Evolutionary conservation across 208 protist genomes (phyloP), one percentile per base, ranked within the genome.

Genomic region (Leishmania tropica): DNA sequence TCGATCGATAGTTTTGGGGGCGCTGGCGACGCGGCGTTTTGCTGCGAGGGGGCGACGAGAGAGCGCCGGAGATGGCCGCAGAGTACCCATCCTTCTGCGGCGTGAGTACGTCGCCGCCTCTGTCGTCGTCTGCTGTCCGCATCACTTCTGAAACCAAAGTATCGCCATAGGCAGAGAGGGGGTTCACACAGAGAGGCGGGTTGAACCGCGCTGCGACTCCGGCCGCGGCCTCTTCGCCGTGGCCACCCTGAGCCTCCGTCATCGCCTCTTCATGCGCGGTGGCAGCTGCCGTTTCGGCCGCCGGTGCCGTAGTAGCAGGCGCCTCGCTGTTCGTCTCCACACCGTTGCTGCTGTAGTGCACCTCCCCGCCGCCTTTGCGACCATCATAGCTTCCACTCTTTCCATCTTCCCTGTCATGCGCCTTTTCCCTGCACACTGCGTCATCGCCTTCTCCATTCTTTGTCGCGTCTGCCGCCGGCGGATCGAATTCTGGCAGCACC

Each of bases 1-100:
- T 90, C 40, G 80, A 78, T 15, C 85, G 87, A 21, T 79, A 80
- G 53, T 72, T 80, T 10, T 67, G 72, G 24, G 79, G 82, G 21
- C 84, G 87, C 65, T 81, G 73, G 70, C 84, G 84, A 40, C 87
- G 87, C 31, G 81, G 81, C 35, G 85, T 83, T 65, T 83, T 82
- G 40, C 76, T 88, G 3, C 79, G 82, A 1, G 74, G 73, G 64
- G 77, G 83, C 17, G 87, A 87, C 28, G 72, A 60, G 4, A 5
- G 56, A 47, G 35, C n/a, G 37, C 71, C 74, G 5, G 40, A 48
- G 74, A 19, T 54, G 48, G 75, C 35, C 37, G 24, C 19, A 35
- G 56, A 28, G 31, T 37, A 35, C 5, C 37, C 37, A 37, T 78
- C 42, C 3, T 28, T 35, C 40, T 21, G 8, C 2, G 24, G 53